Conservation (phyloP, 2,329 filamentous ascomycete species). For the Elsinoe arachidis region DNA sequence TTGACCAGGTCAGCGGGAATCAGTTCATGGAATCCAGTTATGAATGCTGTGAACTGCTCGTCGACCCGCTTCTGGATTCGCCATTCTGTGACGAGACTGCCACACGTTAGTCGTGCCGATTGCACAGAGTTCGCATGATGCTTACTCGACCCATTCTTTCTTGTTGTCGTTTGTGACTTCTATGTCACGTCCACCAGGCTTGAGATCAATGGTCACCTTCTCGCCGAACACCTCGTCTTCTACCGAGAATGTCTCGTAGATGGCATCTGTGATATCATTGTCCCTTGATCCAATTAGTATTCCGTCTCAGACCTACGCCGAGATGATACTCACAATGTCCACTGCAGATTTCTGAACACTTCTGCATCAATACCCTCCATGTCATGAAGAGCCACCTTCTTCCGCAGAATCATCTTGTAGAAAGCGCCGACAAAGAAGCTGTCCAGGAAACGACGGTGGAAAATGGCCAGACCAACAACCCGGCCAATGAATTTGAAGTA, state of each 20-base stretch:
- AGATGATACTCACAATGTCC: slow-evolving; percentile 61
- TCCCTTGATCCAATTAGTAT: slow-evolving; percentile 43
- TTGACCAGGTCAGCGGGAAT: slow-evolving; percentile 95
- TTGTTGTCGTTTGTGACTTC: slow-evolving; percentile 98
- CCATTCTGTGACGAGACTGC: slow-evolving; percentile 90
- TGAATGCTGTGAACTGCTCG: slow-evolving; percentile 97
- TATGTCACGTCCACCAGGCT: slow-evolving; percentile 80
- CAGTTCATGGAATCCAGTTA: slow-evolving; percentile 93
- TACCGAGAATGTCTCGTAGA: slow-evolving; percentile 93
- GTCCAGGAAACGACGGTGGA: slow-evolving; percentile 94
- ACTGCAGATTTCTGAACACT: slow-evolving; percentile 91
- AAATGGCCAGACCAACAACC: slow-evolving; percentile 92
- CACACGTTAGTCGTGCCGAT: slow-evolving; percentile 13
- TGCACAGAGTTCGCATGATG: slow-evolving; percentile 14
- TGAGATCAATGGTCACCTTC: slow-evolving; percentile 86
- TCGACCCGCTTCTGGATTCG: slow-evolving; percentile 97
- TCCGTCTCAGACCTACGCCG: not conserved
- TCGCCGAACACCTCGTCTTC: slow-evolving; percentile 97
- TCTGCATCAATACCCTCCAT: slow-evolving; percentile 99
- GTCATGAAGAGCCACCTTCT: slow-evolving; percentile 81
- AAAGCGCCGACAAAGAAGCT: slow-evolving; percentile 98
- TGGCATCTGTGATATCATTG: slow-evolving; percentile 89
- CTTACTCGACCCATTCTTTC: slow-evolving; percentile 91
- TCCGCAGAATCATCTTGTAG: slow-evolving; percentile 98
- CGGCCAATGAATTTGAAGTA: slow-evolving; percentile 99